These are phyloP conservation scores for Malassezia brasiliensis DNA, from an alignment of 1,284 basidiomycete species.

Conservation along the genomic window DNA sequence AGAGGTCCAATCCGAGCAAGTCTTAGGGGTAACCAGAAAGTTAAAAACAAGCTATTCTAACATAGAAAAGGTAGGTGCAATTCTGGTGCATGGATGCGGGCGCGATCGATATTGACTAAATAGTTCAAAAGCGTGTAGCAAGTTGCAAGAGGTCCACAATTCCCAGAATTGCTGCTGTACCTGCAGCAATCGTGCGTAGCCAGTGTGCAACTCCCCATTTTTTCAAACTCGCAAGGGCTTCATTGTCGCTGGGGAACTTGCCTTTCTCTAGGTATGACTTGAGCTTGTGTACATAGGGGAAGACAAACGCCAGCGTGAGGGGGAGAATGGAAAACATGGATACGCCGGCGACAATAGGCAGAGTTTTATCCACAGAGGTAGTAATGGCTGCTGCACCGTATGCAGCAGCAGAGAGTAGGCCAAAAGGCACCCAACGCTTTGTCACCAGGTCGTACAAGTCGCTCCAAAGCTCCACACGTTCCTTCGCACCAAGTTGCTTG, in stretches of 20 bases:
- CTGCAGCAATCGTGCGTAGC: background rate
- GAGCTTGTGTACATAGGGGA: background rate
- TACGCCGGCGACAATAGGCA: background rate
- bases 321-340: background rate
- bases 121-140: no score
- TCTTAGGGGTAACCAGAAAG: no score
- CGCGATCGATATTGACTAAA: no score
- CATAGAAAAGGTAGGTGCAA: no score
- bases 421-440: background rate
- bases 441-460: background rate
- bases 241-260: background rate
- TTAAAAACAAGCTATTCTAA: no score
- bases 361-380: background rate
- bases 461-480: conserved; percentile 1
- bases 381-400: background rate
- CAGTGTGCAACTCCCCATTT: background rate
- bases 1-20: no score
- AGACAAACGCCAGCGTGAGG: background rate
- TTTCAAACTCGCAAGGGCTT: background rate
- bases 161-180: background rate
- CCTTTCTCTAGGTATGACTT: background rate
- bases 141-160: background rate
- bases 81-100: no score
- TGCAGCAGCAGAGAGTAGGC: background rate
- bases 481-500: background rate